A percentile compares a stretch with the other conserved stretches of the same genome.
Evolutionary conservation across 106 monocot genomes (phyloP).

Genomic region (Dioscorea zingiberensis): DNA sequence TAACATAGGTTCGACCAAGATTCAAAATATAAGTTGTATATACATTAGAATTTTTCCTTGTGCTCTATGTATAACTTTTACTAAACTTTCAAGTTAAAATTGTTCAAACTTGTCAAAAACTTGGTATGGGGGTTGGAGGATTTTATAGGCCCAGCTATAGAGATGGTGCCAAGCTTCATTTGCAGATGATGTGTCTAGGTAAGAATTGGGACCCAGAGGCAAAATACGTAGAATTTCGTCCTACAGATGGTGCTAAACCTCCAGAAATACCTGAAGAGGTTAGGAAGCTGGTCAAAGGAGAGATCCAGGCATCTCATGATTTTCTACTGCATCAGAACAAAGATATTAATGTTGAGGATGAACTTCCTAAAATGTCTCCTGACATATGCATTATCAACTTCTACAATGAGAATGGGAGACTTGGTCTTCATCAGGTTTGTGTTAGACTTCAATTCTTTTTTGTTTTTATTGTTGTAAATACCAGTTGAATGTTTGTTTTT

Average conservation of each 20-base stretch:
- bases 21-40: no score
- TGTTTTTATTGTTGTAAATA: no score
- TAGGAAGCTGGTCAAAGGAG: constrained; percentile 29
- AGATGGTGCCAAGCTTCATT: constrained; percentile 47
- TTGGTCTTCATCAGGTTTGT: constrained; percentile 67
- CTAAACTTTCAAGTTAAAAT: constrained; percentile 30
- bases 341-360: constrained; percentile 12
- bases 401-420: constrained; percentile 36
- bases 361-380: constrained; percentile 50
- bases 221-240: constrained; percentile 33
- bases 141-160: constrained; percentile 62
- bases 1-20: no score
- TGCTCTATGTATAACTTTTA: neutral
- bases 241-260: constrained; percentile 38
- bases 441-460: no score
- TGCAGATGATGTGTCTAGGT: constrained; percentile 84
- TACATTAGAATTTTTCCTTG: neutral
- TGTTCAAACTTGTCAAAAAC: constrained; percentile 28
- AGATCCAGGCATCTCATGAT: constrained; percentile 30
- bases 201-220: constrained; percentile 70
- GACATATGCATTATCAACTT: constrained; percentile 67
- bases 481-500: no score
- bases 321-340: constrained; percentile 1
- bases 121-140: constrained; percentile 53
- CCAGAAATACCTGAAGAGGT: constrained; percentile 45